phyloP scores from a whole-genome alignment of 441 rosid genomes.

The Euphorbia celastroides region DNA sequence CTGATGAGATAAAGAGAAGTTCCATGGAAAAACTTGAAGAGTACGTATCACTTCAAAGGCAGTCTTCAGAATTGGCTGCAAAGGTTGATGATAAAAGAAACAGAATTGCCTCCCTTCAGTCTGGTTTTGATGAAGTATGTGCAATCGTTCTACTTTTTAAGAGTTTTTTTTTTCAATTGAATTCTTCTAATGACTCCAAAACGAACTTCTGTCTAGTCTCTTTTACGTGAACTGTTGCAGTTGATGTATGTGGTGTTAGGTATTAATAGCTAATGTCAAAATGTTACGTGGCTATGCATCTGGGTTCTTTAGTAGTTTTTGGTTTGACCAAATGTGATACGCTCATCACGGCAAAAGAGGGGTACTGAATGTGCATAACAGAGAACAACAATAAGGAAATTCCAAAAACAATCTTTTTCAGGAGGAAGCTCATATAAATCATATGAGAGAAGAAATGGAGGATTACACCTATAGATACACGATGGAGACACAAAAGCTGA shows the following conservation, averaged over 20 bases:
- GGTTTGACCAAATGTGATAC: neutral
- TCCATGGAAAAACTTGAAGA: slow-evolving; percentile 51
- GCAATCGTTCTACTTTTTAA: neutral
- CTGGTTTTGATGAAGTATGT: slow-evolving; percentile 49
- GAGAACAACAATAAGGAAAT: neutral
- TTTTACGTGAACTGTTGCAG: neutral
- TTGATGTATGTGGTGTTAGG: neutral
- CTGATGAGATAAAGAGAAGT: slow-evolving; percentile 45
- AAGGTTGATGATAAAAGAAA: slow-evolving; percentile 49
- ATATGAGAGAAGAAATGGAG: slow-evolving; percentile 48
- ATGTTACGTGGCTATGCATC: neutral
- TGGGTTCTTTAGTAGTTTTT: neutral
- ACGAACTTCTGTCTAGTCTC: neutral
- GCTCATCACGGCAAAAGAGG: neutral
- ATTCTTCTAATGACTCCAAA: neutral
- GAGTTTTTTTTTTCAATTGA: neutral
- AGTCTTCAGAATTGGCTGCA: slow-evolving; percentile 43
- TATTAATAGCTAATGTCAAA: slow-evolving; percentile 4
- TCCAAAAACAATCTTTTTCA: slow-evolving; percentile 17
- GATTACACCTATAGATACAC: slow-evolving; percentile 39
- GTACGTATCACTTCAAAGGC: slow-evolving; percentile 46
- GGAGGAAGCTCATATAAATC: slow-evolving; percentile 48
- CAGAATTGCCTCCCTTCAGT: slow-evolving; percentile 32
- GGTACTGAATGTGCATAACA: neutral
- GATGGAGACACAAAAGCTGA: slow-evolving; percentile 51